A percentile compares a stretch with the other conserved stretches of the same genome.
These are phyloP conservation scores for Blastocystis sp. DNA, from an alignment of 352 stramenopile genomes.

Conservation along the genomic window DNA sequence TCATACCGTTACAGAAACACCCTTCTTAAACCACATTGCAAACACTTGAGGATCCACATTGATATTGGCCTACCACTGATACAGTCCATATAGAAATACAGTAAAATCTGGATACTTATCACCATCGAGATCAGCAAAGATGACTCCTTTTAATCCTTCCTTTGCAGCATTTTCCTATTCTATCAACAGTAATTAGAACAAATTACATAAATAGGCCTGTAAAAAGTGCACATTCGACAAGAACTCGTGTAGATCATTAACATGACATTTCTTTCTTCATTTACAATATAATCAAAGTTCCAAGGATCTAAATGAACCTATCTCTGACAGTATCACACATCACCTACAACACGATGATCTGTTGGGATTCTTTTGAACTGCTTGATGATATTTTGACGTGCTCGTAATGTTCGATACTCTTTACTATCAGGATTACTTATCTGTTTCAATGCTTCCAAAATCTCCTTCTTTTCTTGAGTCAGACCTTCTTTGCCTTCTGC, in stretches of 20 bases:
- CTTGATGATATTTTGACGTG: not conserved
- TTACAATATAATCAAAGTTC: conserved; percentile 32
- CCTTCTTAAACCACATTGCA: conserved; percentile 45
- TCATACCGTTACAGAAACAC: not conserved
- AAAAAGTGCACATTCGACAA: conserved; percentile 6
- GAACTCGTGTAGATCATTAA: not conserved
- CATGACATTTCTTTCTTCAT: conserved; percentile 41
- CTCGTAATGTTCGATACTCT: not conserved
- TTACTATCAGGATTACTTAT: not conserved
- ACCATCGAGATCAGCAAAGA: conserved; percentile 23
- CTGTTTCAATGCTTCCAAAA: not conserved
- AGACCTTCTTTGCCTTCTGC: not conserved
- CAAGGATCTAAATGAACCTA: conserved; percentile 42
- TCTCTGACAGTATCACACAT: not conserved
- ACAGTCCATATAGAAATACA: not conserved
- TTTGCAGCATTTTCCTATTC: conserved; percentile 26
- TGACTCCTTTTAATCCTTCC: not conserved
- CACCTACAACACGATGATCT: not conserved
- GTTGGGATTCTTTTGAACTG: conserved; percentile 6
- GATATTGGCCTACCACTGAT: not conserved
- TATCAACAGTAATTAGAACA: not conserved
- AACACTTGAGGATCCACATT: conserved; percentile 17
- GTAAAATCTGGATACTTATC: conserved; percentile 49
- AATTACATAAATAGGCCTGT: conserved; percentile 5
- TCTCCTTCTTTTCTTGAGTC: not conserved